Evolutionary conservation across 768 basidiomycete species (phyloP).

Genomic region (Clavulina sp.): DNA sequence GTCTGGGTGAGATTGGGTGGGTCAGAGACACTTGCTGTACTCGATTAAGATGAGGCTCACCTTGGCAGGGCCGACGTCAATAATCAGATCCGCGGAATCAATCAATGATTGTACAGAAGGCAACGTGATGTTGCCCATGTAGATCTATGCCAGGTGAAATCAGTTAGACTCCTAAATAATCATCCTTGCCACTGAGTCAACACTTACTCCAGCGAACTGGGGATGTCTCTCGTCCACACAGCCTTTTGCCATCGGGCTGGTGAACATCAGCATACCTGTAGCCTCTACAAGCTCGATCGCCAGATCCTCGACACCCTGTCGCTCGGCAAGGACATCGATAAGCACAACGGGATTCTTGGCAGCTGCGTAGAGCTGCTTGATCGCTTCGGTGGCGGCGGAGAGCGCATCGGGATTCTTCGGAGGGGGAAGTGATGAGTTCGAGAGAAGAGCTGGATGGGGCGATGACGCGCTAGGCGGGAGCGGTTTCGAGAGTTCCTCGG

Average conservation of each 20-base stretch:
- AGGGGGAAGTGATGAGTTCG: not conserved
- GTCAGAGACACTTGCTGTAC: not conserved
- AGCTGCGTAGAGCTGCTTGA: conserved; percentile 17
- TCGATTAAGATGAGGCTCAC: not conserved
- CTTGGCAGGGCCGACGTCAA: conserved; percentile 52
- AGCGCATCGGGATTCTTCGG: conserved; percentile 4
- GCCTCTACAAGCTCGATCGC: conserved; percentile 46
- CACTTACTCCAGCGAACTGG: not conserved
- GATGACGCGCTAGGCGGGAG: conserved; percentile 21
- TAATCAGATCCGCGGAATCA: conserved; percentile 54
- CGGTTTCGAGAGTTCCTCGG: conserved; percentile 42
- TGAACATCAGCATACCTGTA: conserved; percentile 57
- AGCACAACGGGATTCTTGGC: conserved; percentile 32
- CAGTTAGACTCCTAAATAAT: not conserved
- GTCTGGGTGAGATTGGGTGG: not conserved
- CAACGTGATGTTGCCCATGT: conserved; percentile 52
- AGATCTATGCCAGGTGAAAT: conserved; percentile 20
- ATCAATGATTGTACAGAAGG: conserved; percentile 52
- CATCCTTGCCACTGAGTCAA: not conserved
- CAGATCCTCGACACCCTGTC: conserved; percentile 32
- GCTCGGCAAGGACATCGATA: conserved; percentile 11
- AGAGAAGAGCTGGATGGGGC: not conserved
- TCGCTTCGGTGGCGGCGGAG: not conserved
- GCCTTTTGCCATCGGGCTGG: conserved; percentile 70
- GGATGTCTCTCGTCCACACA: conserved; percentile 37